Conservation (phyloP, 2,329 filamentous ascomycete genomes). For the Albophoma yamanashiensis region DNA sequence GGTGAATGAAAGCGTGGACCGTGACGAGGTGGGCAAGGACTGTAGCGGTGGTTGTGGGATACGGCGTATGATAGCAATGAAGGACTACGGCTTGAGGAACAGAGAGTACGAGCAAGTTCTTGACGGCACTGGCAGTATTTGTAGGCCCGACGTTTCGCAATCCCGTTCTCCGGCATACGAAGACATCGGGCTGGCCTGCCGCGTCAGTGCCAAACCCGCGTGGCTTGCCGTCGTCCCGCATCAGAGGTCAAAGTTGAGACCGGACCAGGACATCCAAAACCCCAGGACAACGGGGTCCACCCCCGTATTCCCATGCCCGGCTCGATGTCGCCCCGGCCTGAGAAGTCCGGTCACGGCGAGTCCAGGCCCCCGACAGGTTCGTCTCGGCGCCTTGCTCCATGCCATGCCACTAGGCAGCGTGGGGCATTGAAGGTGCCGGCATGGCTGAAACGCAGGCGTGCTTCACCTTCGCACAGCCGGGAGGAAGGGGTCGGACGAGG, state of each 20-base stretch:
- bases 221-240: neutral
- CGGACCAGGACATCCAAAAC: neutral
- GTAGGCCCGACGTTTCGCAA: neutral
- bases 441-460: constrained; percentile 10
- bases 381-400: neutral
- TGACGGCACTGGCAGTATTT: neutral
- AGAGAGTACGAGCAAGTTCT: neutral
- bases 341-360: neutral
- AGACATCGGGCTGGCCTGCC: neutral
- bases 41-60: neutral
- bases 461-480: constrained; percentile 4
- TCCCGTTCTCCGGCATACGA: neutral
- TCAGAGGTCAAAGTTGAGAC: neutral
- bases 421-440: neutral
- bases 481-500: neutral
- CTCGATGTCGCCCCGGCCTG: neutral
- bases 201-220: neutral
- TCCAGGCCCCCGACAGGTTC: neutral
- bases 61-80: neutral
- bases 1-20: neutral
- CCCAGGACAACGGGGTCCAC: neutral
- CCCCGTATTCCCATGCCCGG: neutral
- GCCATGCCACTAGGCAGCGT: neutral
- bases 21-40: neutral
- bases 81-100: neutral